These are phyloP conservation scores for Neurospora sp. DNA, from an alignment of 495 filamentous ascomycete genomes.

Conservation along the genomic window DNA sequence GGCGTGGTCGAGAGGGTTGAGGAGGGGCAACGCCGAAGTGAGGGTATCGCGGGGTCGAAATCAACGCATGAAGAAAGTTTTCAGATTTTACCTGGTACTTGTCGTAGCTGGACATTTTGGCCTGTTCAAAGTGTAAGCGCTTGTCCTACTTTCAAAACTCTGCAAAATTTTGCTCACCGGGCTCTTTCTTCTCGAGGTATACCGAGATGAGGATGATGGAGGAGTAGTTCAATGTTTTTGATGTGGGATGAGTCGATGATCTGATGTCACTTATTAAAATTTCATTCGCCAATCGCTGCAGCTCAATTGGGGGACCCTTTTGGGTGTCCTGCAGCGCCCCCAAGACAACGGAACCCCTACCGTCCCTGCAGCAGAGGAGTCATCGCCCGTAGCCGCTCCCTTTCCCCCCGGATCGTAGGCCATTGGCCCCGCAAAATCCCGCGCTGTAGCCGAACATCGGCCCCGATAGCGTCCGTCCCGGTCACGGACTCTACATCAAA, in stretches of 20 bases:
- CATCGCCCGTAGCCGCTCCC: not conserved
- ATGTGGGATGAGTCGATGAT: not conserved
- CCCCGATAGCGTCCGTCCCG: not conserved
- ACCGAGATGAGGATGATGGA: not conserved
- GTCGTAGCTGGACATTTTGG: slow-evolving; percentile 55
- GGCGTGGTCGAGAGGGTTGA: not conserved
- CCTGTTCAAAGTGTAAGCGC: not conserved
- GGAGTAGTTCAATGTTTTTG: not conserved
- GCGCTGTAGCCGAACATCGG: not conserved
- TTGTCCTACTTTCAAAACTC: not conserved
- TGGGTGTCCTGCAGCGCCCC: not conserved
- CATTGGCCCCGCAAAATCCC: not conserved
- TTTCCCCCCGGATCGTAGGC: not conserved
- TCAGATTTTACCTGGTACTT: slow-evolving; percentile 34
- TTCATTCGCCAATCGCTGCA: not conserved
- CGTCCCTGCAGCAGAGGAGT: not conserved
- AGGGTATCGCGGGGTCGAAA: not conserved
- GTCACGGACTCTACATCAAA: not conserved
- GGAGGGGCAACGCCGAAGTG: not conserved
- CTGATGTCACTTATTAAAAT: not conserved
- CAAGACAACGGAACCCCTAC: not conserved
- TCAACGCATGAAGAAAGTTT: not conserved
- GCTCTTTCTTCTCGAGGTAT: not conserved
- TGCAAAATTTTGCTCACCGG: not conserved
- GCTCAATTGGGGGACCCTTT: not conserved